These are phyloP conservation scores for Hepatocystis sp. DNA, from an alignment of 169 alveolate genomes.

Conservation along the genomic window DNA sequence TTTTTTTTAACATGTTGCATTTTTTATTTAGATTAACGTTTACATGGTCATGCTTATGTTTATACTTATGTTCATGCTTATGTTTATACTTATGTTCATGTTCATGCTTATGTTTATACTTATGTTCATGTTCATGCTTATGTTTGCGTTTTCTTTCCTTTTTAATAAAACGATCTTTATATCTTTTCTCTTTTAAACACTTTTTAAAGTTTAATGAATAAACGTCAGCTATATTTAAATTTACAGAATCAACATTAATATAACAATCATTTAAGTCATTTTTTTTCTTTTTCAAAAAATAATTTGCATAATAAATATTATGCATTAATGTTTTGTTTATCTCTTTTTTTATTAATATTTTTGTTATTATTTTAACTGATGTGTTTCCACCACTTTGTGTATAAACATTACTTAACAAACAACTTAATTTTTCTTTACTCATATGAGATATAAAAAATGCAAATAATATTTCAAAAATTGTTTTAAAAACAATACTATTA, in stretches of 20 bases:
- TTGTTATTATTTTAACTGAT: constrained; percentile 22
- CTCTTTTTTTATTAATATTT: constrained; percentile 13
- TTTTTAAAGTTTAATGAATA: constrained; percentile 28
- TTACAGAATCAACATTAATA: neutral
- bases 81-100: neutral
- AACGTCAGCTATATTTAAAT: constrained; percentile 8
- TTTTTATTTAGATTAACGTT: too few relatives aligned
- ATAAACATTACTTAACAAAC: constrained; percentile 10
- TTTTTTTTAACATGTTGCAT: neutral
- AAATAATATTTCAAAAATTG: constrained; percentile 47
- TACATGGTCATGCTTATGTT: too few relatives aligned
- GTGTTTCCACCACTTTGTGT: constrained; percentile 4
- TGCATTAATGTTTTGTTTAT: neutral
- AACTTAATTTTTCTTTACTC: neutral
- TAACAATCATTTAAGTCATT: neutral
- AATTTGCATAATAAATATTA: constrained; percentile 19
- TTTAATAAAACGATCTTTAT: too few relatives aligned
- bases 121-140: too few relatives aligned
- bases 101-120: too few relatives aligned
- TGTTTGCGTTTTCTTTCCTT: too few relatives aligned
- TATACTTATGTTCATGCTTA: neutral
- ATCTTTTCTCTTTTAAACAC: neutral
- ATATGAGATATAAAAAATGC: constrained; percentile 23
- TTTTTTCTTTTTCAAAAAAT: constrained; percentile 24
- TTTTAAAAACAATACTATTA: constrained; percentile 6